Conservation (phyloP, 805 yeast genomes). For the Scheffersomyces lignosus region DNA sequence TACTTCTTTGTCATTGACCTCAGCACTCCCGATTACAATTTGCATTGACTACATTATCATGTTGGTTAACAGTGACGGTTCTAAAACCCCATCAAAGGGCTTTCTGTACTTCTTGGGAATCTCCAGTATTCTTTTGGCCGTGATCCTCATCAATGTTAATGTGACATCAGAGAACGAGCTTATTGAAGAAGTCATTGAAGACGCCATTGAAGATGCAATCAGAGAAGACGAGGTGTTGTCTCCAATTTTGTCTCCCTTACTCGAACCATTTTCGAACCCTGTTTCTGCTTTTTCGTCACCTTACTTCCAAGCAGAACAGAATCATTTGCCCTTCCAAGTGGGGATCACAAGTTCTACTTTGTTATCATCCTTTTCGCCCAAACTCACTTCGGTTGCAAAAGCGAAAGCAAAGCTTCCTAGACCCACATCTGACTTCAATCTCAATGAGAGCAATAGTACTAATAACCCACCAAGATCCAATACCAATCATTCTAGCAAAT, state of each 20-base stretch:
- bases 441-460: conserved; percentile 9
- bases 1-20: conserved; percentile 50
- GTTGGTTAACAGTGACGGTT: conserved; percentile 17
- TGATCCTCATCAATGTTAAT: conserved; percentile 46
- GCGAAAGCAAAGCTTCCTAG: conserved; percentile 4
- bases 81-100: conserved; percentile 19
- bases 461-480: conserved; percentile 7
- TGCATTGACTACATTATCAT: conserved; percentile 45
- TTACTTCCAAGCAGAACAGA: conserved; percentile 1
- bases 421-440: conserved; percentile 14
- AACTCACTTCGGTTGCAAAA: conserved; percentile 4
- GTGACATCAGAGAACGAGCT: conserved; percentile 44
- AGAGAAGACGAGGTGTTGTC: conserved; percentile 44
- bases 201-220: conserved; percentile 49
- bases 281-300: conserved; percentile 6
- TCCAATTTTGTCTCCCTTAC: conserved; percentile 47
- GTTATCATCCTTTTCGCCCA: conserved; percentile 13
- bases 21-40: conserved; percentile 54
- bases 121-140: conserved; percentile 45
- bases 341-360: conserved; percentile 13
- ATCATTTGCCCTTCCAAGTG: conserved; percentile 12
- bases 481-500: conserved; percentile 8
- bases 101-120: conserved; percentile 47
- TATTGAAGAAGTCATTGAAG: conserved; percentile 48
- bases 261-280: conserved; percentile 14